These are phyloP conservation scores for Macrolepiota dolichaula DNA, from an alignment of 768 basidiomycete species.

Conservation along the genomic window DNA sequence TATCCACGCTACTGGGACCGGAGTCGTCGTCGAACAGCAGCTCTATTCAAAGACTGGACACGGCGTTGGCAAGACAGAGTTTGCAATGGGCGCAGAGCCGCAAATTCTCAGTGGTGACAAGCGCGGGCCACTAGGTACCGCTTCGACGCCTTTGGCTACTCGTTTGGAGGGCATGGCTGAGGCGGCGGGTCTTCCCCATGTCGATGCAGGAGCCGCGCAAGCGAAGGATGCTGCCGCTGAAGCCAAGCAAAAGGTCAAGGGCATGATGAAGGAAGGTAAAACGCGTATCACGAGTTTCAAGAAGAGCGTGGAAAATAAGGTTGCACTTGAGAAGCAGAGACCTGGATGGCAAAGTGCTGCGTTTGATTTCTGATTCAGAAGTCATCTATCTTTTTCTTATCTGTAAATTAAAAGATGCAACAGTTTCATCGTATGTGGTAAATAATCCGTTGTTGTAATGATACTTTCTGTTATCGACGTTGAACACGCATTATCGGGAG, in stretches of 20 bases:
- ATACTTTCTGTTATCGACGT: too few species aligned
- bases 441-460: too few species aligned
- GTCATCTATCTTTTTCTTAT: too few species aligned
- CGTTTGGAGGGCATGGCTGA: constrained; percentile 28
- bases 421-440: too few species aligned
- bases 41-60: constrained; percentile 20
- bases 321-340: constrained; percentile 28
- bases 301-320: constrained; percentile 40
- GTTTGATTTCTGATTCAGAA: constrained; percentile 32
- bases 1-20: constrained; percentile 60
- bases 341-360: constrained; percentile 49
- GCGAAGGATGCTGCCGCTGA: constrained; percentile 23
- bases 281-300: constrained; percentile 39
- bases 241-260: constrained; percentile 23
- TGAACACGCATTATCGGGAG: too few species aligned
- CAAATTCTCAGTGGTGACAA: constrained; percentile 70
- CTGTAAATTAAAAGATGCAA: too few species aligned
- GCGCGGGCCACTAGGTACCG: constrained; percentile 59
- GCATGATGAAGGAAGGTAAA: constrained; percentile 28
- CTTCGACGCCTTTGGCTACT: constrained; percentile 38
- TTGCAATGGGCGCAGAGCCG: constrained; percentile 73
- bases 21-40: constrained; percentile 52
- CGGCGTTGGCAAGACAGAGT: constrained; percentile 25
- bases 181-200: constrained; percentile 25
- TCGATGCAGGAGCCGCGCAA: constrained; percentile 18